Percentiles rank a stretch among this genome's conserved stretches.
phyloP scores from a whole-genome alignment of 2,329 filamentous ascomycete species.

The Pseudogymnoascus sp. region DNA sequence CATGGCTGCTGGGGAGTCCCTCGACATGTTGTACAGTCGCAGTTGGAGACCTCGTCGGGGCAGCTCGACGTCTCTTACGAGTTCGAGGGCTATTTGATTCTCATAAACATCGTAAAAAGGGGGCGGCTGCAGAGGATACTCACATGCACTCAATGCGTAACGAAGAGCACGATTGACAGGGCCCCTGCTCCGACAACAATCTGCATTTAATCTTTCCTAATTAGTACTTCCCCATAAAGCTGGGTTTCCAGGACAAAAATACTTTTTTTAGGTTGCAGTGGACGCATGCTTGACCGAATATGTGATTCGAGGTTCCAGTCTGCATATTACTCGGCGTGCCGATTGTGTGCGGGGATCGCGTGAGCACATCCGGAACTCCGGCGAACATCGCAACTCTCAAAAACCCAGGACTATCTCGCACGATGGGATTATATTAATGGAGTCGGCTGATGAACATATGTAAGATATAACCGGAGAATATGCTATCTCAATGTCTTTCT shows the following conservation, averaged over 20 bases:
- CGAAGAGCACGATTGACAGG: conserved; percentile 16
- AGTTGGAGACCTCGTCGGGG: background rate
- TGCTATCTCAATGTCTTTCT: background rate
- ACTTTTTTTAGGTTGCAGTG: conserved; percentile 29
- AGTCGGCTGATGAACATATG: background rate
- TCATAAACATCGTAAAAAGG: background rate
- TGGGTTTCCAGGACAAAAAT: background rate
- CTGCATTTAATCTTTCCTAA: conserved; percentile 25
- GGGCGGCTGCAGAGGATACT: background rate
- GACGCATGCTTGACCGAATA: conserved; percentile 24
- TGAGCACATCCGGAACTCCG: background rate
- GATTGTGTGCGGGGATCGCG: background rate
- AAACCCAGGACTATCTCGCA: background rate
- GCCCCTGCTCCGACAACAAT: conserved; percentile 20
- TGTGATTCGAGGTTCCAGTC: background rate
- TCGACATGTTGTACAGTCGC: background rate
- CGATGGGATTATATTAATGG: background rate
- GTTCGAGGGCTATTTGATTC: background rate
- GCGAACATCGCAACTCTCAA: background rate
- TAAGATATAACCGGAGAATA: background rate
- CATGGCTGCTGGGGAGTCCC: background rate
- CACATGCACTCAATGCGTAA: conserved; percentile 11
- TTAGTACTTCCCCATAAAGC: background rate
- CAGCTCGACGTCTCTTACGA: conserved; percentile 4
- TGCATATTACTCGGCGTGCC: background rate